These are phyloP conservation scores for Aurinia saxatilis DNA, from an alignment of 345 rosid species.

Conservation along the genomic window DNA sequence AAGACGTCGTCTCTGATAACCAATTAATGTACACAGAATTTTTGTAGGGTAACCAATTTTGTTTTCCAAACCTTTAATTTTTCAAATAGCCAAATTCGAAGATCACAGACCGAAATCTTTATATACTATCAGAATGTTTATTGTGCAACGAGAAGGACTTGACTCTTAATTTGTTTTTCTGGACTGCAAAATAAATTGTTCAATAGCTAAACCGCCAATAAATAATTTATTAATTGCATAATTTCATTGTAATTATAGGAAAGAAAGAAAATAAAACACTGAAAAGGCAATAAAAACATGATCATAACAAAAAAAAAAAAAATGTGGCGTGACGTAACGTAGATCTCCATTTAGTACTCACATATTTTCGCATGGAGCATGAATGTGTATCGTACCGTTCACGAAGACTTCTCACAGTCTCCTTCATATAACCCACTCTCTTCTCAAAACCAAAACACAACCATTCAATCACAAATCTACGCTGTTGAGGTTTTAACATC, in stretches of 20 bases:
- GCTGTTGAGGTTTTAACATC: neutral
- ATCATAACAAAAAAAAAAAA: neutral
- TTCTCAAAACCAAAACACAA: neutral
- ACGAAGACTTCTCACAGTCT: slow-evolving; percentile 8
- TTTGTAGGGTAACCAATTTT: no score
- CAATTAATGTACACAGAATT: no score
- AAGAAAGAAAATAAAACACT: neutral
- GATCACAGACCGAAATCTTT: no score
- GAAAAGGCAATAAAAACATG: slow-evolving; percentile 3
- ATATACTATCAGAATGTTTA: neutral
- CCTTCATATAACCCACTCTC: slow-evolving; percentile 8
- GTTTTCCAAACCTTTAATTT: no score
- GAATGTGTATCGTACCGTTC: slow-evolving; percentile 16
- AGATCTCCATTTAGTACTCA: neutral
- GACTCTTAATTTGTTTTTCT: neutral
- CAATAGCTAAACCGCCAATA: neutral
- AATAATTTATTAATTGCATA: neutral
- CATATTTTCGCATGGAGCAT: slow-evolving; percentile 16
- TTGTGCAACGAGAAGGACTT: neutral
- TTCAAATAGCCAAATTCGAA: no score
- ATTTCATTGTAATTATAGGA: neutral
- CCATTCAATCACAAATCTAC: neutral
- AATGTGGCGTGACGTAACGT: slow-evolving; percentile 6
- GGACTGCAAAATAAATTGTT: neutral
- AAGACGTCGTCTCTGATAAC: no score